Percentiles rank a stretch among this genome's conserved stretches.
Evolutionary conservation across 2,329 filamentous ascomycete genomes (phyloP).

Genomic region (Sporothrix brasiliensis): DNA sequence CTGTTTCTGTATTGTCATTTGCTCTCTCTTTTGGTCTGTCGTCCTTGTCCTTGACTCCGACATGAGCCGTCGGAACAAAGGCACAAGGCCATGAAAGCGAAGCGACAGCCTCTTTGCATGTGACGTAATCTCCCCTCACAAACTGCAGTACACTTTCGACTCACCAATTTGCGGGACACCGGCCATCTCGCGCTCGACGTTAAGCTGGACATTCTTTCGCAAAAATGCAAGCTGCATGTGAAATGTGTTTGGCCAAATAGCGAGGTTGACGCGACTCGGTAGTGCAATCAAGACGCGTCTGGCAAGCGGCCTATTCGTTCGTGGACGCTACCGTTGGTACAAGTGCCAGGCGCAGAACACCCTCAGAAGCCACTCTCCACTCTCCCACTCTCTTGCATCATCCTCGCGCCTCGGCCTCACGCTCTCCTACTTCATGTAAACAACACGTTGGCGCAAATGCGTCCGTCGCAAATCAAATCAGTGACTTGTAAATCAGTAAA

Average conservation of each 20-base stretch:
- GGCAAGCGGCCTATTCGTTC: too few species aligned
- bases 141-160: too few species aligned
- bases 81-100: neutral
- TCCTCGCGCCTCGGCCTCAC: too few species aligned
- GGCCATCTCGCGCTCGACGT: neutral
- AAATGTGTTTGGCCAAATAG: neutral
- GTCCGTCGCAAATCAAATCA: too few species aligned
- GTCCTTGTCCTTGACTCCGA: neutral
- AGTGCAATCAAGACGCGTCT: neutral
- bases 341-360: neutral
- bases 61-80: neutral
- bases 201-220: slow-evolving; percentile 9
- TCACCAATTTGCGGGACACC: too few species aligned
- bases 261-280: neutral
- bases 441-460: neutral
- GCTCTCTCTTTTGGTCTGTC: neutral
- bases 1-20: slow-evolving; percentile 7
- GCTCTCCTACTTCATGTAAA: neutral
- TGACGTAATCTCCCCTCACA: neutral
- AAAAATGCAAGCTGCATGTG: neutral
- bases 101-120: neutral
- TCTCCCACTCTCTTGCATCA: neutral
- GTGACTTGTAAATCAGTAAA: neutral
- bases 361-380: neutral
- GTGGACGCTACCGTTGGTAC: too few species aligned